Base-by-base conservation (phyloP, 2,329 filamentous ascomycete genomes). In the Neospermospora avenae region DNA sequence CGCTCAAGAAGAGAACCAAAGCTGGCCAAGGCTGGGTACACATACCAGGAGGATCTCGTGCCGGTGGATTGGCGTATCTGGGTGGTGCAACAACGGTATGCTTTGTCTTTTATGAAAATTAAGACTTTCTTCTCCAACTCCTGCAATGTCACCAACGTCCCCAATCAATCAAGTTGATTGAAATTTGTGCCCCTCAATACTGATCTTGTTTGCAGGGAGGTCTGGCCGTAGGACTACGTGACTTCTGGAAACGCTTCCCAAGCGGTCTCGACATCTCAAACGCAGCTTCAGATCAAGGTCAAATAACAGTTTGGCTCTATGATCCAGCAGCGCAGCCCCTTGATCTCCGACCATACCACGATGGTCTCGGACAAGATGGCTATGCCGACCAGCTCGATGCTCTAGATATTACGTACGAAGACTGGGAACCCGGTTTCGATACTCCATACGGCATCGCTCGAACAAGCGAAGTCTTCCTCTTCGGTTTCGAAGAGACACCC, bases 161-260 rank as follows among this genome's bases (percentile, higher is more conserved):
- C n/a, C n/a, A n/a, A n/a, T n/a, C n/a, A n/a, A n/a, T n/a, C n/a
- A n/a, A n/a, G n/a, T n/a, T n/a, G n/a, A n/a, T n/a, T n/a, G n/a
- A n/a, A n/a, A n/a, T n/a, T n/a, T n/a, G n/a, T n/a, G 28, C 5
- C 28, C n/a, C 11, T n/a, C 5, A 39, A 24, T 39, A 48, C 41
- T 37, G 16, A 48, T 18, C 39, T 1, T 16, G 6, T 8, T 80
- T 76, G 0, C 71, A 74, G 3, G 84, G 84, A n/a, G 84, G 84
- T 13, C 74, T 87, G 1, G 84, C 81, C 1, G 69, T 87, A 4
- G 83, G 82, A 0, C 75, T 84, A 49, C 78, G 80, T 2, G 79
- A 86, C 65, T 87, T 87, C 69, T 87, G 84, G 84, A 82, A 87
- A 73, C 77, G 81, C 16, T 85, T 84, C 63, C 84, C 84, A 0